Base-by-base conservation (phyloP, 2,329 filamentous ascomycete genomes). In the Apiospora koreana region DNA sequence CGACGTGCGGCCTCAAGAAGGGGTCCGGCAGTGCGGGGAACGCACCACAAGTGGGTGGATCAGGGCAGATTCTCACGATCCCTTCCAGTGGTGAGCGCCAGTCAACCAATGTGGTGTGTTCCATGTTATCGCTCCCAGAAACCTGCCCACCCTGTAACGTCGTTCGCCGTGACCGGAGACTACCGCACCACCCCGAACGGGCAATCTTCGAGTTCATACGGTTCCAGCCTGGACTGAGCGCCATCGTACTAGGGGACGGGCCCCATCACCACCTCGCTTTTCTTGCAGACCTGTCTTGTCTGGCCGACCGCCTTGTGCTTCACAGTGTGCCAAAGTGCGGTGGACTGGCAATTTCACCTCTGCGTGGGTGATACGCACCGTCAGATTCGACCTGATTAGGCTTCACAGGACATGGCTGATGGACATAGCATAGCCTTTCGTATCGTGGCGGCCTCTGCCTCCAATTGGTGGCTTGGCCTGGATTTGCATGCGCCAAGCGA, bases 11-110 rank as follows among this genome's bases (percentile, higher is more conserved):
- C 28, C 50, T 58, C 8, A 3, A 62, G 31, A 62, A 62, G 54
- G 54, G 54, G 23, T 54, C 54, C 54, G 54, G 54, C 31, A 62
- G 31, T 62, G 54, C 54, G 54, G 54, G 54, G 54, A 62, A 62
- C 54, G 21, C 54, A 62, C 18, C 54, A 62, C 54, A 62, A 62
- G 31, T 21, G 54, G 54, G 54, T 62, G 54, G 54, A 62, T 62
- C 54, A 62, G 31, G 54, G 54, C 31, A 62, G 54, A 62, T 62
- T 62, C 54, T 62, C 54, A 62, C 54, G 54, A 62, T 62, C 54
- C 54, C 54, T 62, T 62, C 54, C 54, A 62, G n/a, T 62, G 54
- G 54, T 62, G 54, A 62, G 54, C 54, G 54, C 31, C 54, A 62
- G 35, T 62, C 54, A 62, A 62, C 54, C 54, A 62, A 62, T 62